Conservation (phyloP, 305 asterid species). For the Fraxinus velutina region DNA sequence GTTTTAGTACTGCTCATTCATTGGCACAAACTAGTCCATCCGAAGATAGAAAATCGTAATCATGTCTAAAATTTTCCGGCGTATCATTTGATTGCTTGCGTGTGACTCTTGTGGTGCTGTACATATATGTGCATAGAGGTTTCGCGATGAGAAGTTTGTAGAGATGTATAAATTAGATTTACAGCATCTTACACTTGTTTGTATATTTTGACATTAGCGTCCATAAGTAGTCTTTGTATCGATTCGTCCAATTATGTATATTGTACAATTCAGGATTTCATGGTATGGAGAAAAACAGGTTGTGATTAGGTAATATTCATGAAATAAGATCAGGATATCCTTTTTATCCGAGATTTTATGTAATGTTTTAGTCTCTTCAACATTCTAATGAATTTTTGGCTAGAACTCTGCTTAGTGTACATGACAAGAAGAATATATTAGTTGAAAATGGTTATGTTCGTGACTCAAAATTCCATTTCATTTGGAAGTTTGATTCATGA, state of each 20-base stretch:
- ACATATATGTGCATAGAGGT: neutral
- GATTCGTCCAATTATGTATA: neutral
- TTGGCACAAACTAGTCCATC: slow-evolving; percentile 57
- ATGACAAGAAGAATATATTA: neutral
- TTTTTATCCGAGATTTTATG: neutral
- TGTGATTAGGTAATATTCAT: neutral
- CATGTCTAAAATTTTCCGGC: slow-evolving; percentile 19
- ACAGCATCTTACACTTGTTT: neutral
- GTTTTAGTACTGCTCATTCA: slow-evolving; percentile 71
- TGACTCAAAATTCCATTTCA: neutral
- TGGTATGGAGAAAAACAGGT: neutral
- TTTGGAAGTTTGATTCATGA: neutral
- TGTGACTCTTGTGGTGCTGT: neutral
- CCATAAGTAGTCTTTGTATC: neutral
- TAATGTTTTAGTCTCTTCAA: neutral
- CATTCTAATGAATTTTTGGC: neutral
- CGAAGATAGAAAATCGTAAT: slow-evolving; percentile 17
- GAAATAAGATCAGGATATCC: neutral
- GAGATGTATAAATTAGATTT: neutral
- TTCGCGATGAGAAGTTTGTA: neutral
- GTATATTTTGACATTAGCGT: neutral
- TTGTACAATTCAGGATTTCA: neutral
- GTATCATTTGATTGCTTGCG: neutral
- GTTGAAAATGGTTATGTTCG: neutral
- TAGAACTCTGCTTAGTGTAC: neutral